These are phyloP conservation scores for Chenopodium quinoa DNA, from an alignment of 148 eudicot species.

Conservation along the genomic window DNA sequence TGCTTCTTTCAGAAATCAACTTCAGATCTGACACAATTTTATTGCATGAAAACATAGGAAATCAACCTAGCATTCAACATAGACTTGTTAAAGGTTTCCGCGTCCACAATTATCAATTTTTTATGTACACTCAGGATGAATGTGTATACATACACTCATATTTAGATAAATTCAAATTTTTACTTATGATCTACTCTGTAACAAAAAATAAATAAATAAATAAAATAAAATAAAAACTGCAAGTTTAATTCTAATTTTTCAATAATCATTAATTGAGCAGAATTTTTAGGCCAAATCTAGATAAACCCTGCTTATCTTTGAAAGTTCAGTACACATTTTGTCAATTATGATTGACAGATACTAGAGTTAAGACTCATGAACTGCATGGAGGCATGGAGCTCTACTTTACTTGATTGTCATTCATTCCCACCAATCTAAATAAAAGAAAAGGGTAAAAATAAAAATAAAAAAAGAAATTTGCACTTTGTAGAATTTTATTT, in stretches of 20 bases:
- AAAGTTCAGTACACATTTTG: slow-evolving; percentile 19
- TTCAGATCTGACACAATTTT: slow-evolving; percentile 1
- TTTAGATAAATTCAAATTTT: too few relatives aligned
- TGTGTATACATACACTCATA: too few relatives aligned
- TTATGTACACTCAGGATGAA: too few relatives aligned
- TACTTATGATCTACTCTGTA: too few relatives aligned
- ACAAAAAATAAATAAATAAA: too few relatives aligned
- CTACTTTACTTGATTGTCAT: slow-evolving; percentile 2
- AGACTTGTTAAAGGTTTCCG: background rate
- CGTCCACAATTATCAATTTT: background rate
- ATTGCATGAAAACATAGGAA: slow-evolving; percentile 7
- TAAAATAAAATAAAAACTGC: too few relatives aligned
- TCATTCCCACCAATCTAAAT: background rate
- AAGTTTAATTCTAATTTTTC: slow-evolving; percentile 1
- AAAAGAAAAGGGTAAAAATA: background rate
- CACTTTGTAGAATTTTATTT: background rate
- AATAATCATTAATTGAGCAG: slow-evolving; percentile 11
- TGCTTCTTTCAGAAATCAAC: slow-evolving; percentile 16
- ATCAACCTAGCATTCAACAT: background rate
- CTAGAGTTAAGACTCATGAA: background rate
- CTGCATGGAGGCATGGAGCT: slow-evolving; percentile 11
- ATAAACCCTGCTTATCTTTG: background rate
- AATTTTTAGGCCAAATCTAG: slow-evolving; percentile 7
- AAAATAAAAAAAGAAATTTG: background rate
- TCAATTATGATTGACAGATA: background rate